These are phyloP conservation scores for Stagonosporopsis cucurbitacearum DNA, from an alignment of 2,329 filamentous ascomycete species.

Conservation along the genomic window DNA sequence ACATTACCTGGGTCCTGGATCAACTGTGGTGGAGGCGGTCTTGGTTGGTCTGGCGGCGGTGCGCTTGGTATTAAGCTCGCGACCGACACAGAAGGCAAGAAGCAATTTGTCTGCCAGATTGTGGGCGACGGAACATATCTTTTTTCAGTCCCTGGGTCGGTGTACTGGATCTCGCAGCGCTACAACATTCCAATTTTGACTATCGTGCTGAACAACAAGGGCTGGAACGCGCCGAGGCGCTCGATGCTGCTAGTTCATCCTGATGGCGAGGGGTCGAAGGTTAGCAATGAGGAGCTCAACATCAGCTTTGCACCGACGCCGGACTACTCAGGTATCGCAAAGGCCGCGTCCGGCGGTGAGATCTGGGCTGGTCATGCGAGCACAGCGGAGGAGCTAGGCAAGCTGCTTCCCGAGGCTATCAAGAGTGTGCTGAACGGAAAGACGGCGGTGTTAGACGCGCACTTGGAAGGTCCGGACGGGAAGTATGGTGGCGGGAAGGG, in stretches of 20 bases:
- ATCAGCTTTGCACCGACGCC: conserved; percentile 71
- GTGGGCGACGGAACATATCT: conserved; percentile 73
- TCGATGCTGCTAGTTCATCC: conserved; percentile 71
- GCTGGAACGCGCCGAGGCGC: conserved; percentile 70
- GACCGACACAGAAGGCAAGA: conserved; percentile 56
- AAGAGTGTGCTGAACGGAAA: conserved; percentile 63
- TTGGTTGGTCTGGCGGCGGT: conserved; percentile 80
- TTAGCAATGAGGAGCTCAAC: conserved; percentile 68
- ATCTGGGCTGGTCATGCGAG: conserved; percentile 67
- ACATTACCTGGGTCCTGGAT: conserved; percentile 75
- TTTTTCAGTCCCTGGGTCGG: conserved; percentile 68
- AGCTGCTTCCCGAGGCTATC: conserved; percentile 63
- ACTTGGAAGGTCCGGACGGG: conserved; percentile 63
- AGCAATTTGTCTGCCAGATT: conserved; percentile 54
- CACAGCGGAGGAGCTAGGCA: conserved; percentile 62
- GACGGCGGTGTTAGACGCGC: conserved; percentile 68
- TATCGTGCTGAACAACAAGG: conserved; percentile 73
- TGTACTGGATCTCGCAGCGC: conserved; percentile 72
- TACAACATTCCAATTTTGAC: conserved; percentile 72
- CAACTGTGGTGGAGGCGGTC: conserved; percentile 80
- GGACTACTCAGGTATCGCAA: conserved; percentile 72
- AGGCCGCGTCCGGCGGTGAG: conserved; percentile 67
- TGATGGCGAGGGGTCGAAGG: conserved; percentile 66
- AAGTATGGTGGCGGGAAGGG: conserved; percentile 52
- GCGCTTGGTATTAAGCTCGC: conserved; percentile 80